Evolutionary conservation across 2,329 filamentous ascomycete species (phyloP), one percentile per base, ranked within the genome.

Genomic region (Beauveria brongniartii): DNA sequence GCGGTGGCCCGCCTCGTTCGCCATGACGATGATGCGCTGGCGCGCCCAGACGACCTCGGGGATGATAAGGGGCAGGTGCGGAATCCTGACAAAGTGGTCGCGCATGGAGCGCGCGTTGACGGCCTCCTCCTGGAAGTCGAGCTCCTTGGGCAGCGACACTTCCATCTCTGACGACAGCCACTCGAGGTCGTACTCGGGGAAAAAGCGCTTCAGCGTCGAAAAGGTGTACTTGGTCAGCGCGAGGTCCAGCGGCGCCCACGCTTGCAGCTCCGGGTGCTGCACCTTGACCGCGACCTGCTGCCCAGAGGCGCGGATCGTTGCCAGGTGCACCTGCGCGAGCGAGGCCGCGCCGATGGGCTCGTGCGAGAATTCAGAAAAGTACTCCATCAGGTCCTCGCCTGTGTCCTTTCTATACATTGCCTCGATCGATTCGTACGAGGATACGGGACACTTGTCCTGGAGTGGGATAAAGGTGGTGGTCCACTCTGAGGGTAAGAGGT

Each of bases 161-260:
- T 97, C 91, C 89, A 99, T 95, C 74, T 99, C 94, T 8, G 87
- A 86, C 1, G 91, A 92, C 10, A 99, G 79, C 94, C 94, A 99
- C 70, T 96, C 92, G 30, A 99, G 81, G 72, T 99, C 94, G 73
- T 99, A 99, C 68, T 97, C 92, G 2, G 95, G 95, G 70, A 99
- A 99, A 79, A 93, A 97, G 62, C 84, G 83, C 74, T 96, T 96
- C 63, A 99, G 78, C 0, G 88, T 94, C 12, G 87, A 86, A 73
- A 99, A 99, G 0, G 92, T 95, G 69, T 94, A 95, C 43, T 84
- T 80, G 5, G 94, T 99, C 63, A 99, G 79, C 2, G 87, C 85
- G 65, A 97, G 81, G 72, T 99, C 94, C 12, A 99, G 80, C 28
- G 87, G 89, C 18, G 91, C 89, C 91, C 92, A 99, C 74, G 95